Conservation (phyloP, 768 basidiomycete species). For the Podaxis sp. region DNA sequence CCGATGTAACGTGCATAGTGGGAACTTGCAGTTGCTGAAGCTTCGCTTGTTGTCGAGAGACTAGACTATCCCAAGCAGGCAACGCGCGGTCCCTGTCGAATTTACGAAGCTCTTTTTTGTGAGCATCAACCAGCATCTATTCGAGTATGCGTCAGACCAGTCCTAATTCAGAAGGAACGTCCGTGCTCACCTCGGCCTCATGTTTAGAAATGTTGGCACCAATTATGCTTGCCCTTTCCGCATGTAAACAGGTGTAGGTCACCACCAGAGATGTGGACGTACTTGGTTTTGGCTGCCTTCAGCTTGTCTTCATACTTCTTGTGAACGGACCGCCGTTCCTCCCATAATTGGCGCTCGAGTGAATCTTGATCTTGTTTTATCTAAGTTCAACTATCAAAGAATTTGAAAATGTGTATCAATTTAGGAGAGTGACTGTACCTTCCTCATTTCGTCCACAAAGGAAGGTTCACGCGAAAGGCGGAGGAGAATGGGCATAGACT, state of each 20-base stretch:
- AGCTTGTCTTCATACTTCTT: conserved; percentile 70
- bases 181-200: conserved; percentile 52
- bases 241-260: conserved; percentile 9
- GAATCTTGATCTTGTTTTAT: conserved; percentile 69
- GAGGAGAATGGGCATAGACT: conserved; percentile 32
- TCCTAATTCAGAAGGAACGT: conserved; percentile 3
- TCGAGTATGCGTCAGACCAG: background rate
- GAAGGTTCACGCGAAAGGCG: conserved; percentile 60
- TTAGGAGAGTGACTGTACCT: conserved; percentile 36
- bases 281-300: conserved; percentile 68
- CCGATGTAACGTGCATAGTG: conserved; percentile 62
- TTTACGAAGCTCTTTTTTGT: conserved; percentile 59
- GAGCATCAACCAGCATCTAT: conserved; percentile 65
- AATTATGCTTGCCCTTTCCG: conserved; percentile 61
- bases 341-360: conserved; percentile 67
- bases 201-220: conserved; percentile 64
- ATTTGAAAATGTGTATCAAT: background rate
- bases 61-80: conserved; percentile 75
- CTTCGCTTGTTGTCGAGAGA: conserved; percentile 64
- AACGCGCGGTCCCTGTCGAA: conserved; percentile 73
- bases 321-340: conserved; percentile 61
- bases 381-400: conserved; percentile 32
- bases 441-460: conserved; percentile 48
- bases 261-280: conserved; percentile 20
- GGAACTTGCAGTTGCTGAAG: conserved; percentile 65